These are phyloP conservation scores for Chaetomiaceae sp. DNA, from an alignment of 2,329 filamentous ascomycete genomes.

Conservation along the genomic window DNA sequence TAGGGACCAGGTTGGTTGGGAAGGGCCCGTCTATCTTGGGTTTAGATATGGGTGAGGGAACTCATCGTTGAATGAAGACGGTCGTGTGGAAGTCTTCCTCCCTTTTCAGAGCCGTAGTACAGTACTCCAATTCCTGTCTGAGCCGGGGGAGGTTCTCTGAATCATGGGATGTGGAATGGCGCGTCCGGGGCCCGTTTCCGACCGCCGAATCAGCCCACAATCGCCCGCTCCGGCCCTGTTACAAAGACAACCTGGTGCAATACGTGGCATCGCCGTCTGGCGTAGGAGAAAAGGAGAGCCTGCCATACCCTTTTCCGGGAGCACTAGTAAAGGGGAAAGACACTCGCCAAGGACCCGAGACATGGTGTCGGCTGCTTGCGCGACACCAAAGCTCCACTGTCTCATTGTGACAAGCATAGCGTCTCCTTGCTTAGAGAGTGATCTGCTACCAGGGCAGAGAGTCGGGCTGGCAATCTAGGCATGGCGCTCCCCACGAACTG, in stretches of 20 bases:
- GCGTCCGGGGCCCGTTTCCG: conserved; percentile 1
- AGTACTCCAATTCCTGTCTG: no score
- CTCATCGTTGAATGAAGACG: no score
- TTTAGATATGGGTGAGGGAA: no score
- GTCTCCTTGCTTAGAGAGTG: not conserved
- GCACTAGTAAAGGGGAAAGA: not conserved
- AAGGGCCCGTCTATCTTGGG: no score
- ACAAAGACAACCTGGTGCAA: not conserved
- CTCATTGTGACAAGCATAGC: not conserved
- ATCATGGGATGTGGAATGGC: no score
- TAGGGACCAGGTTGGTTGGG: no score
- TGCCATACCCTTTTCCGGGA: not conserved
- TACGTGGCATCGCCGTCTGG: not conserved
- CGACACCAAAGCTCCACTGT: not conserved
- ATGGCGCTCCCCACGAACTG: conserved; percentile 13
- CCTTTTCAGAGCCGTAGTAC: no score
- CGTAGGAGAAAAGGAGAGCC: conserved; percentile 3
- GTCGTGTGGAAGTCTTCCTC: no score
- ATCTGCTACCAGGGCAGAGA: not conserved
- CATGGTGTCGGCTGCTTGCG: not conserved
- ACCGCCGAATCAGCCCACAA: conserved; percentile 1
- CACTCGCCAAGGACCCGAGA: not conserved
- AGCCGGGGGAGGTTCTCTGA: no score
- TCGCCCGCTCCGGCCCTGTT: not conserved
- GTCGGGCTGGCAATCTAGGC: conserved; percentile 3